phyloP scores from a whole-genome alignment of 148 eudicot genomes.

The Fagopyrum esculentum region DNA sequence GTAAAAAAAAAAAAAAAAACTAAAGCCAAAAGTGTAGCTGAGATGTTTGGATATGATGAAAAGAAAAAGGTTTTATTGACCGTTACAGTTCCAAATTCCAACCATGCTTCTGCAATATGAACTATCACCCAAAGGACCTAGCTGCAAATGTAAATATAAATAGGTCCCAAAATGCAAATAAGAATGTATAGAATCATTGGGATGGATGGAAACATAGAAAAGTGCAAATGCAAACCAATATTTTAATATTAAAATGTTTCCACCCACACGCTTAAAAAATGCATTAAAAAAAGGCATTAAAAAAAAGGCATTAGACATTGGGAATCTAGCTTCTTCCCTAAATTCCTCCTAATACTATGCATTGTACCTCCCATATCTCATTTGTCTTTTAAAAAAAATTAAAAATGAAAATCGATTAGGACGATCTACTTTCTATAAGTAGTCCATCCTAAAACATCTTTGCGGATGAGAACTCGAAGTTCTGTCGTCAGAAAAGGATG shows the following conservation, averaged over 20 bases:
- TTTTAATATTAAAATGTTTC: not conserved
- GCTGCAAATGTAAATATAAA: not conserved
- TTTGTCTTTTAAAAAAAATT: not conserved
- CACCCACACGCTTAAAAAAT: constrained; percentile 1
- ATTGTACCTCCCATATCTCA: not conserved
- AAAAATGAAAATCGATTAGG: not conserved
- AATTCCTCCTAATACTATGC: constrained; percentile 12
- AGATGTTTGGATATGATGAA: not conserved
- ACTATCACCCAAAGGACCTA: not conserved
- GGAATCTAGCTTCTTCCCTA: constrained; percentile 11
- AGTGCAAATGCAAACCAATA: not conserved
- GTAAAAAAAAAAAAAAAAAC: not conserved
- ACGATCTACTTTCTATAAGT: no score
- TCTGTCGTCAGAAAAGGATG: no score
- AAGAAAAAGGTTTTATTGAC: not conserved
- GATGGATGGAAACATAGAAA: constrained; percentile 11
- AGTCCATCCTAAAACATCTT: no score
- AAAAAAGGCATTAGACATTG: not conserved
- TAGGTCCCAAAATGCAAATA: not conserved
- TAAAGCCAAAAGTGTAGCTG: constrained; percentile 8
- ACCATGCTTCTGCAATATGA: not conserved
- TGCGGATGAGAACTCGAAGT: no score
- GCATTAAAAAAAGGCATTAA: not conserved
- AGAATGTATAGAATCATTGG: constrained; percentile 6
- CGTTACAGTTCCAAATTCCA: not conserved